Base-by-base conservation (phyloP, 164 flowering plant species). In the Nymphaea colorata region DNA sequence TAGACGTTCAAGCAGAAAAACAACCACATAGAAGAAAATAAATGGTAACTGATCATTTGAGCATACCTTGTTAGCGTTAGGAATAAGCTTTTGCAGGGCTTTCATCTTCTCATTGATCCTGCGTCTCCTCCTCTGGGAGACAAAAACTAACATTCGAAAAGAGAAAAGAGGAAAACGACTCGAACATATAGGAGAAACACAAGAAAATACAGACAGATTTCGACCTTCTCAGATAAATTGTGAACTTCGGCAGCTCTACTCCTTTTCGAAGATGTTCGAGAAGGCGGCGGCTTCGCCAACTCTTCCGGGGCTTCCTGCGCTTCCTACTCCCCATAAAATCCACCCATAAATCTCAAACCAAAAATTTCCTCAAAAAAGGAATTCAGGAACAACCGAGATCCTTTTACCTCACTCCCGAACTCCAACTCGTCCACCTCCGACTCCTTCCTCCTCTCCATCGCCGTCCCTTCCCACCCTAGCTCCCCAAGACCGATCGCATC, bases 31-130 rank as follows among this genome's bases (percentile, higher is more conserved):
- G 12, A 44, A 36, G 51, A 11, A 41, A 62, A 25, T 60, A 47
- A 10, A 51, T 51, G 12, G 57, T 51, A 51, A 8, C 57, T 51
- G 57, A 51, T 51, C 57, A 8, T 51, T 51, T 25, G 36, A 25
- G 36, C 36, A 12, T 68, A 90, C 94, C 86, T 90, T 90, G 72
- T 86, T 87, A 53, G 90, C 86, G 77, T 88, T 88, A 0, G 94
- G 97, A 68, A 91, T 87, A 61, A 91, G 72, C 61, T 83, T 87
- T 83, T 91, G 97, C 72, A 91, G 79, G 1, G 97, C 97, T 72
- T 87, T 91, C 86, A 91, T 82, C 76, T 89, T 91, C 83, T 91
- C 97, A 66, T 91, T 91, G 44, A 91, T 91, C 80, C 89, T 81
- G 68, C 86, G 86, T 71, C 98, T 82, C 81, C 98, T 84, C 80